These are phyloP conservation scores for Alternaria postmessia DNA, from an alignment of 2,329 filamentous ascomycete species.

Conservation along the genomic window DNA sequence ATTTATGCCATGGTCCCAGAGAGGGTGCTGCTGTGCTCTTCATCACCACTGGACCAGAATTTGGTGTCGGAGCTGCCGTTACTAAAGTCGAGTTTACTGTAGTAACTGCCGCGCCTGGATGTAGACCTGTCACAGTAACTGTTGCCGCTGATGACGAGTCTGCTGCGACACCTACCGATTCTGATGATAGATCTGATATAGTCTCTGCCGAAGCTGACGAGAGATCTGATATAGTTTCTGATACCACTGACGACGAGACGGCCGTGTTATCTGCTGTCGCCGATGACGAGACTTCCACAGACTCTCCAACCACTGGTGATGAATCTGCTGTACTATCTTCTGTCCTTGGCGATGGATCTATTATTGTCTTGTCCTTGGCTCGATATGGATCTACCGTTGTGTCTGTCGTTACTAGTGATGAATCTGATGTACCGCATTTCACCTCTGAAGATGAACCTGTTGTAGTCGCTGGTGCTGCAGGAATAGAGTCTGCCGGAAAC, in stretches of 20 bases:
- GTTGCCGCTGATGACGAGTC: not conserved
- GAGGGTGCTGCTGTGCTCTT: not conserved
- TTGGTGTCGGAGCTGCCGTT: not conserved
- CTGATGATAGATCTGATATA: not conserved
- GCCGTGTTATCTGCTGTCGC: not conserved
- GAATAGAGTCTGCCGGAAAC: not conserved
- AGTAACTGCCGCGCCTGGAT: not conserved
- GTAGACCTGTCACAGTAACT: not conserved
- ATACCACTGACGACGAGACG: not conserved
- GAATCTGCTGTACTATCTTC: not conserved
- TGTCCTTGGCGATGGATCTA: not conserved
- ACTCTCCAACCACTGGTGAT: not conserved
- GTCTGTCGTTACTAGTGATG: not conserved
- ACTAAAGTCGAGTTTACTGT: not conserved
- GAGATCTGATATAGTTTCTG: not conserved
- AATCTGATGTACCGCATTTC: not conserved
- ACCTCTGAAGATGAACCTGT: not conserved
- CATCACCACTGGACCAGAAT: not conserved
- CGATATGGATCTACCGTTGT: not conserved
- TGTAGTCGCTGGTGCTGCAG: not conserved
- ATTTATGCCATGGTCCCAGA: constrained; percentile 7
- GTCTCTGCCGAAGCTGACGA: not conserved
- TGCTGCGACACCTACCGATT: not conserved
- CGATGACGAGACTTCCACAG: not conserved
- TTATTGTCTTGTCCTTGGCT: not conserved